Evolutionary conservation across 2,329 filamentous ascomycete genomes (phyloP), one percentile per base, ranked within the genome.

Genomic region (Pseudogymnoascus sp.): DNA sequence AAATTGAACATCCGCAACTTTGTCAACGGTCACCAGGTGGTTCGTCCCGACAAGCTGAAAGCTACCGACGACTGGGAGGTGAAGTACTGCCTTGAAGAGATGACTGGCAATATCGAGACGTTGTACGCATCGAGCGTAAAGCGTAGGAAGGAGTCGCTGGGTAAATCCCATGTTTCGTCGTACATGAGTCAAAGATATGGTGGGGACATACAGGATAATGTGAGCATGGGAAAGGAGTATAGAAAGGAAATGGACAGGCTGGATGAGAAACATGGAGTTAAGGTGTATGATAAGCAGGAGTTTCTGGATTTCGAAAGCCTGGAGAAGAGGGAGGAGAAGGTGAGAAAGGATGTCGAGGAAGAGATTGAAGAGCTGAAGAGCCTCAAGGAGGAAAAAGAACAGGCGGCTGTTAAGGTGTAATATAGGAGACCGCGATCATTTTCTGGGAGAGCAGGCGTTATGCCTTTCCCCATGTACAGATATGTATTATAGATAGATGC

Each of bases 61-160:
- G 34, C 69, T 12, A 18, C 69, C 0, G 81, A 85, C 67, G 70
- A 77, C 6, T 97, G 93, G 93, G 74, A 77, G 0, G 78, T 97
- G n/a, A 85, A 95, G 69, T 97, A 96, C 75, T 81, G 86, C 37
- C 76, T 97, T 59, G 81, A 82, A 53, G 88, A 93, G 67, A 77
- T 92, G 1, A 61, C 75, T 0, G 66, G 74, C 2, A 66, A 72
- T 0, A 76, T 64, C 21, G 62, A 73, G 65, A 74, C 63, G 0
- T 73, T 89, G 23, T 91, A 91, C 72, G 43, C 71, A 1, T 76
- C 80, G 60, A 78, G 85, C 64, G 84, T 85, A 72, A 73, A 69
- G 3, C 80, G 88, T 14, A 83, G 90, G 11, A 76, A 74, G 53
- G 77, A 77, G 31, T 75, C 77, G 0, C 72, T 85, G 37, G 66